Conservation (phyloP, 495 filamentous ascomycete species). For the Xylaria flabelliformis region DNA sequence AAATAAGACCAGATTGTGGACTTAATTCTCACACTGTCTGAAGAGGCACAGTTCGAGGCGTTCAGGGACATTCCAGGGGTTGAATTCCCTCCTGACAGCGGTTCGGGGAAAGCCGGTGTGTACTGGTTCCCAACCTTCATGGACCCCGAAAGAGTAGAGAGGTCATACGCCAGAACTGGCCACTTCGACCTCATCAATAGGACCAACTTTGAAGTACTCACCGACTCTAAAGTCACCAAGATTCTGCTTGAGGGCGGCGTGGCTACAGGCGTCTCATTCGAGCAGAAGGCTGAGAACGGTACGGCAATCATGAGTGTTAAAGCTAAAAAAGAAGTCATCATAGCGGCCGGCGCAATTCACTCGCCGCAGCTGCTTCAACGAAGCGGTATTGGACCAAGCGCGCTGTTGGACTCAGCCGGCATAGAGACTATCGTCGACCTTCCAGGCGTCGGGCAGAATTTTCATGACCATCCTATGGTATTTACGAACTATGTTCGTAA, state of each 20-base stretch:
- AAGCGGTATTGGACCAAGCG: slow-evolving; percentile 60
- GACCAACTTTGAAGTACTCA: slow-evolving; percentile 48
- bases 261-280: slow-evolving; percentile 47
- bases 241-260: slow-evolving; percentile 45
- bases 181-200: slow-evolving; percentile 44
- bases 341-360: slow-evolving; percentile 64
- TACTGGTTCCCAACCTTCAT: slow-evolving; percentile 56
- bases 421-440: slow-evolving; percentile 58
- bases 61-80: slow-evolving; percentile 49
- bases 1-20: neutral
- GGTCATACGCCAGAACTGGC: slow-evolving; percentile 51
- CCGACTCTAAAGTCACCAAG: slow-evolving; percentile 47
- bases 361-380: slow-evolving; percentile 65
- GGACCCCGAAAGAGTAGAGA: slow-evolving; percentile 46
- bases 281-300: slow-evolving; percentile 27
- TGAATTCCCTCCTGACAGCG: slow-evolving; percentile 49
- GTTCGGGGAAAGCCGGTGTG: slow-evolving; percentile 47
- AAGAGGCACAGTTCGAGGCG: slow-evolving; percentile 43
- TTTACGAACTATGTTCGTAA: slow-evolving; percentile 42
- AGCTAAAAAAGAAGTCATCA: slow-evolving; percentile 62
- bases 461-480: slow-evolving; percentile 62
- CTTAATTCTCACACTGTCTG: neutral
- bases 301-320: slow-evolving; percentile 39
- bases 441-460: slow-evolving; percentile 64
- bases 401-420: slow-evolving; percentile 51